Percentiles rank a stretch among this genome's conserved stretches.
Evolutionary conservation across 2,329 filamentous ascomycete genomes (phyloP).

Genomic region (Hypoxylon sp.): DNA sequence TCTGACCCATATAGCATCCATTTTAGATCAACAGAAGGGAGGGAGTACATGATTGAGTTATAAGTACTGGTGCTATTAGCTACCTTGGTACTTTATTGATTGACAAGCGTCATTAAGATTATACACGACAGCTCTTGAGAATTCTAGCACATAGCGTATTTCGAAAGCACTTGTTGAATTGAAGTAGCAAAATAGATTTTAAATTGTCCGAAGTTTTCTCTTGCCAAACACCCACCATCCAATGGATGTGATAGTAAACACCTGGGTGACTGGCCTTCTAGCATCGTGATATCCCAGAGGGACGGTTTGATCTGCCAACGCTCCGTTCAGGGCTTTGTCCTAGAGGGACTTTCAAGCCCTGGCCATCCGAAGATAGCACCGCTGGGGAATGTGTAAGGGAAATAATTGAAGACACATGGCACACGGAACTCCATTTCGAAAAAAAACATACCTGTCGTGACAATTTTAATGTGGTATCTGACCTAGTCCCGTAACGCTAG

Average conservation of each 20-base stretch:
- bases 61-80: background rate
- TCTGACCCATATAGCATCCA: background rate
- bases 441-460: conserved; percentile 48
- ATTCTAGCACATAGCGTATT: background rate
- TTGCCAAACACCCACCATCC: conserved; percentile 55
- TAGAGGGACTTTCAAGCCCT: conserved; percentile 74
- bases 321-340: conserved; percentile 83
- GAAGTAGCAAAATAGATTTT: conserved; percentile 1
- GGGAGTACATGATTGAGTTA: background rate
- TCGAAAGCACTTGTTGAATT: conserved; percentile 1
- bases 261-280: conserved; percentile 54
- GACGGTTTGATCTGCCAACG: conserved; percentile 75
- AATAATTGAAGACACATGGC: conserved; percentile 23
- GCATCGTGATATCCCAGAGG: conserved; percentile 50
- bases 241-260: conserved; percentile 45
- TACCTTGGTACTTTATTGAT: too few relatives aligned
- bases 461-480: conserved; percentile 47
- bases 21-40: background rate
- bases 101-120: background rate
- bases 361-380: conserved; percentile 82
- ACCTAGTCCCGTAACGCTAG: conserved; percentile 47
- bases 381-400: conserved; percentile 63
- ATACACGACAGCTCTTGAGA: background rate
- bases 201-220: conserved; percentile 56
- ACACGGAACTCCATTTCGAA: conserved; percentile 20